A percentile compares a stretch with the other conserved stretches of the same genome.
These are phyloP conservation scores for Hibiscus mutabilis DNA, from an alignment of 345 rosid species.

Conservation along the genomic window DNA sequence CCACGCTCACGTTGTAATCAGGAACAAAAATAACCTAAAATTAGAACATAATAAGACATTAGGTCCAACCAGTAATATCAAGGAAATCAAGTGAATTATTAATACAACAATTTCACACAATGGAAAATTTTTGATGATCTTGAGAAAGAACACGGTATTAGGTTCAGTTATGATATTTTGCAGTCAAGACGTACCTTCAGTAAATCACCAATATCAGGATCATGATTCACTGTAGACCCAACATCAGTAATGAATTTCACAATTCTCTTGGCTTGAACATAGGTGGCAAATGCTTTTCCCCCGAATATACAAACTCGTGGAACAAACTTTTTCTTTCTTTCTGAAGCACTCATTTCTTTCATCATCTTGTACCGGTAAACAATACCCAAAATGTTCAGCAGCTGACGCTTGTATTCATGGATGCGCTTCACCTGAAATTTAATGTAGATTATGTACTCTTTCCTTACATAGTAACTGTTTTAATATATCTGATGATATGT, in stretches of 20 bases:
- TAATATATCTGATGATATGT: background rate
- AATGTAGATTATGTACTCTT: background rate
- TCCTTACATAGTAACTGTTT: background rate
- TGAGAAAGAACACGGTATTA: background rate
- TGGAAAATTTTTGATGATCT: background rate
- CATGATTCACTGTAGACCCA: constrained; percentile 59
- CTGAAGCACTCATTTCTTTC: constrained; percentile 61
- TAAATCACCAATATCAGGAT: constrained; percentile 65
- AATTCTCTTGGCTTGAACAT: constrained; percentile 77
- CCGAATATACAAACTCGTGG: constrained; percentile 79
- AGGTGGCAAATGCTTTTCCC: constrained; percentile 77
- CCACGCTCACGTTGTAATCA: constrained; percentile 80
- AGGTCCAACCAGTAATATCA: background rate
- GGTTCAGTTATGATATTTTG: constrained; percentile 4
- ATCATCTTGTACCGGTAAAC: constrained; percentile 69
- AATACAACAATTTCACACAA: background rate
- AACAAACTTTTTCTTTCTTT: constrained; percentile 43
- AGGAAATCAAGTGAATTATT: background rate
- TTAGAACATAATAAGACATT: background rate
- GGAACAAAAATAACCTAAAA: constrained; percentile 69
- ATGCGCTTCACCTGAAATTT: constrained; percentile 60
- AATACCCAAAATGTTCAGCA: constrained; percentile 65
- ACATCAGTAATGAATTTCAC: constrained; percentile 70
- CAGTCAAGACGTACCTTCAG: constrained; percentile 42
- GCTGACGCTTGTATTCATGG: constrained; percentile 72